Evolutionary conservation across 257 asterid species (phyloP).

Genomic region (Nicotiana obtusifolia): DNA sequence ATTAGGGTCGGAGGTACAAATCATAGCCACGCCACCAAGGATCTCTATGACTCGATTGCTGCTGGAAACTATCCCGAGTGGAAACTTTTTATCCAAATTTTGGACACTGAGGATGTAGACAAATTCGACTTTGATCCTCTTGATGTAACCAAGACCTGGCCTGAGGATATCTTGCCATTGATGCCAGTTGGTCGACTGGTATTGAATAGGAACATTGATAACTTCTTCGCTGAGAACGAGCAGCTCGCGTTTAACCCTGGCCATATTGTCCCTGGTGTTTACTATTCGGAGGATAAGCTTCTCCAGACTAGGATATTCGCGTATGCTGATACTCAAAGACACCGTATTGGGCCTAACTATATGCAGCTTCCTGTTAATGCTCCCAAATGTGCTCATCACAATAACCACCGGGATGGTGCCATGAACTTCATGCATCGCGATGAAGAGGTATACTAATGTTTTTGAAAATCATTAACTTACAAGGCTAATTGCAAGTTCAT

Average conservation of each 20-base stretch:
- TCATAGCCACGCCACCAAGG: constrained; percentile 9
- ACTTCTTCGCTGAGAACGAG: constrained; percentile 65
- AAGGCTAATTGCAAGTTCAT: not conserved
- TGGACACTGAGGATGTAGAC: constrained; percentile 5
- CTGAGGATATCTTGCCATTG: constrained; percentile 11
- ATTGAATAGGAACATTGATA: not conserved
- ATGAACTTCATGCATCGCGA: constrained; percentile 80
- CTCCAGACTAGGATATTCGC: constrained; percentile 62
- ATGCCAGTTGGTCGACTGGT: constrained; percentile 11
- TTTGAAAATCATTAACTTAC: too few species aligned
- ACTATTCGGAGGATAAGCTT: constrained; percentile 63
- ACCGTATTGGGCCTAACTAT: constrained; percentile 78
- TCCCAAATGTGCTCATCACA: constrained; percentile 61
- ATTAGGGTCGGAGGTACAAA: constrained; percentile 3
- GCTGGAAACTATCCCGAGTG: constrained; percentile 11
- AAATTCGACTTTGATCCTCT: constrained; percentile 10
- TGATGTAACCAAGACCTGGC: constrained; percentile 10
- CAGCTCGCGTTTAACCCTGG: constrained; percentile 68
- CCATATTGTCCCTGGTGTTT: constrained; percentile 53
- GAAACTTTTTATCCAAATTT: constrained; percentile 1
- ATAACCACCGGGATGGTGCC: constrained; percentile 67
- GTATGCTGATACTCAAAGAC: constrained; percentile 72
- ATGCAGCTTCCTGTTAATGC: constrained; percentile 72
- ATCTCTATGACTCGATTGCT: constrained; percentile 6
- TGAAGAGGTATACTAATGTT: constrained; percentile 47